A percentile compares a stretch with the other conserved stretches of the same genome.
Evolutionary conservation across 192 early-diverging fungal species (phyloP).

Genomic region (Coemansia sp.): DNA sequence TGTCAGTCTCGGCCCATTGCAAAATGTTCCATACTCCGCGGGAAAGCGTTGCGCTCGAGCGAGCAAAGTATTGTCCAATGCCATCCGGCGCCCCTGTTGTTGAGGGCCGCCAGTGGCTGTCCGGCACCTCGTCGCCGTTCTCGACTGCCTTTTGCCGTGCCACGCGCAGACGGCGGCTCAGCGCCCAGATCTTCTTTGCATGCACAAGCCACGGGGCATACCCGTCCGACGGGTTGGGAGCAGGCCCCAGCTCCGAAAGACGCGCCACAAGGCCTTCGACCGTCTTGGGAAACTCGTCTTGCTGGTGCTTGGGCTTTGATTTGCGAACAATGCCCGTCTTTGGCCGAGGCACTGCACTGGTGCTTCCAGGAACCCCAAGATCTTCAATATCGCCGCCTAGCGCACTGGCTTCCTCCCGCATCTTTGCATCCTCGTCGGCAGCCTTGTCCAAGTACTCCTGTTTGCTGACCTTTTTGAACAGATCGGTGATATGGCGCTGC

Average conservation of each 20-base stretch:
- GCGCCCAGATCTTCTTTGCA: constrained; percentile 78
- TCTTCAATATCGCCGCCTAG: constrained; percentile 62
- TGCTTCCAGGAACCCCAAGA: constrained; percentile 38
- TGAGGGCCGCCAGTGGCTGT: background rate
- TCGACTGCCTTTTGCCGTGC: constrained; percentile 47
- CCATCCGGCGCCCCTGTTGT: constrained; percentile 3
- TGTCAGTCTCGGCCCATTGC: constrained; percentile 82
- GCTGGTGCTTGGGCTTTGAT: background rate
- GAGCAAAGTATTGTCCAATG: constrained; percentile 65
- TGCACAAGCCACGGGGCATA: constrained; percentile 76
- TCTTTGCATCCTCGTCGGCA: constrained; percentile 8
- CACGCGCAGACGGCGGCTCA: constrained; percentile 58
- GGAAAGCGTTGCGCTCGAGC: constrained; percentile 67
- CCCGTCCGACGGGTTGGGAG: constrained; percentile 69
- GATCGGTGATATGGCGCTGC: constrained; percentile 83
- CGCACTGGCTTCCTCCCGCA: constrained; percentile 3
- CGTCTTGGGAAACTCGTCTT: constrained; percentile 28
- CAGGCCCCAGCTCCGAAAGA: constrained; percentile 51
- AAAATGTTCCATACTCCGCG: constrained; percentile 80
- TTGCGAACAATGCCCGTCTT: constrained; percentile 27
- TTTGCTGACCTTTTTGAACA: constrained; percentile 65
- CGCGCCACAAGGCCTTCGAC: constrained; percentile 47
- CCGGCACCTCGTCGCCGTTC: constrained; percentile 28
- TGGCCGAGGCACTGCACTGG: constrained; percentile 13
- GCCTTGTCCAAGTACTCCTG: constrained; percentile 32